These are phyloP conservation scores for Sporisorium scitamineum DNA, from an alignment of 1,284 basidiomycete species.

Conservation along the genomic window DNA sequence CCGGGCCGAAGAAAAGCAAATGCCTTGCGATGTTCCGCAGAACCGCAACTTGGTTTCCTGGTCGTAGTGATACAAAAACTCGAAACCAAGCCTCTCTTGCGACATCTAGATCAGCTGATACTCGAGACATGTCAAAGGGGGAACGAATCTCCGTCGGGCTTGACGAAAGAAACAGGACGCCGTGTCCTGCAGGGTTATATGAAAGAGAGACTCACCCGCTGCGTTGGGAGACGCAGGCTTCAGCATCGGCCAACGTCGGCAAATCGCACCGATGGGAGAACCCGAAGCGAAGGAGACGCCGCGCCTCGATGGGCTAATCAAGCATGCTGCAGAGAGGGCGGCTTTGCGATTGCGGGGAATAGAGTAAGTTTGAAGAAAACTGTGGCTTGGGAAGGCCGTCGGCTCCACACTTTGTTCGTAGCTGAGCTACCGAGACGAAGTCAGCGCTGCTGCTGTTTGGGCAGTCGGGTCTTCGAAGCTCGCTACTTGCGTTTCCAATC, in stretches of 20 bases:
- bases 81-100: not conserved
- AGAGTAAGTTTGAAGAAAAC: no score
- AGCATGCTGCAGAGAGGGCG: no score
- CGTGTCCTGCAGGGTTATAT: not conserved
- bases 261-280: no score
- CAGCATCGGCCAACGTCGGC: no score
- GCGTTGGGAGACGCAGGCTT: not conserved
- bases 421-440: not conserved
- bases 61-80: not conserved
- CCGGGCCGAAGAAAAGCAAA: not conserved
- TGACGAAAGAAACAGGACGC: not conserved
- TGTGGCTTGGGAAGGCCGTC: slow-evolving; percentile 3
- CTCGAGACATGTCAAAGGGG: not conserved
- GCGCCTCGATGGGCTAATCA: no score
- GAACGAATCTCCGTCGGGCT: not conserved
- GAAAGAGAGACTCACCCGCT: not conserved
- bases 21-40: slow-evolving; percentile 18
- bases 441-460: not conserved
- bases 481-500: no score
- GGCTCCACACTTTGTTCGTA: not conserved
- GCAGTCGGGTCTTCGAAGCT: not conserved
- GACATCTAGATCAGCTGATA: not conserved
- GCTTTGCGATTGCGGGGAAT: no score
- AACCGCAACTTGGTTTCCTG: slow-evolving; percentile 15
- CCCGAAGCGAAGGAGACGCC: no score